These are phyloP conservation scores for Globisporangium takayamanum DNA, from an alignment of 352 stramenopile genomes.

Conservation along the genomic window DNA sequence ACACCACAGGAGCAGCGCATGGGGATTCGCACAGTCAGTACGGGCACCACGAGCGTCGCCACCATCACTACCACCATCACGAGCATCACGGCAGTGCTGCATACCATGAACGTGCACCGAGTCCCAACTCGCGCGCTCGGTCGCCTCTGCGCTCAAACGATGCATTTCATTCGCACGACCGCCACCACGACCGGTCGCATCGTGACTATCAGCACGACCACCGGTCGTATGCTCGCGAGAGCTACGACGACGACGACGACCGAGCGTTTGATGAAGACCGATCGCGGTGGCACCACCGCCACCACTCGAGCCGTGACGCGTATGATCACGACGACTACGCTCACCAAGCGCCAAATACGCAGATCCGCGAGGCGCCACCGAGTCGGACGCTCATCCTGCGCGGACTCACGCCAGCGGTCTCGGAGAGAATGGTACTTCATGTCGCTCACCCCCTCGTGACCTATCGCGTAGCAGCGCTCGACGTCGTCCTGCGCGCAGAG, in stretches of 20 bases:
- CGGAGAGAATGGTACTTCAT: constrained; percentile 74
- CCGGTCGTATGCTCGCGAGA: not conserved
- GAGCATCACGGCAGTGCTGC: not conserved
- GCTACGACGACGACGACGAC: not conserved
- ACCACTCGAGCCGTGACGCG: not conserved
- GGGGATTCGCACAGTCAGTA: not conserved
- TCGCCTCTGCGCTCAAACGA: not conserved
- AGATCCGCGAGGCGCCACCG: constrained; percentile 21
- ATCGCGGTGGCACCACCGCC: not conserved
- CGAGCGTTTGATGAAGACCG: not conserved
- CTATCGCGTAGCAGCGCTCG: not conserved
- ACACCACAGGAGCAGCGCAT: too few relatives aligned
- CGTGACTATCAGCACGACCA: not conserved
- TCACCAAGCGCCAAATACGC: not conserved
- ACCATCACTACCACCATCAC: not conserved
- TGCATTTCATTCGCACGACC: too few relatives aligned
- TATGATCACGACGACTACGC: not conserved
- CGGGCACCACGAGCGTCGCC: not conserved
- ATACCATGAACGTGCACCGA: not conserved
- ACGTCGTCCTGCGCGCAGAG: constrained; percentile 3
- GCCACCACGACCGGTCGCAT: not conserved
- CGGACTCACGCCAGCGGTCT: constrained; percentile 36
- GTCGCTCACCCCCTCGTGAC: constrained; percentile 24
- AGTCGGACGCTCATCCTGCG: constrained; percentile 64
- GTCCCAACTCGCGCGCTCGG: not conserved